Evolutionary conservation across 2,329 filamentous ascomycete species (phyloP), one percentile per base, ranked within the genome.

Genomic region (Pseudogymnoascus sp.): DNA sequence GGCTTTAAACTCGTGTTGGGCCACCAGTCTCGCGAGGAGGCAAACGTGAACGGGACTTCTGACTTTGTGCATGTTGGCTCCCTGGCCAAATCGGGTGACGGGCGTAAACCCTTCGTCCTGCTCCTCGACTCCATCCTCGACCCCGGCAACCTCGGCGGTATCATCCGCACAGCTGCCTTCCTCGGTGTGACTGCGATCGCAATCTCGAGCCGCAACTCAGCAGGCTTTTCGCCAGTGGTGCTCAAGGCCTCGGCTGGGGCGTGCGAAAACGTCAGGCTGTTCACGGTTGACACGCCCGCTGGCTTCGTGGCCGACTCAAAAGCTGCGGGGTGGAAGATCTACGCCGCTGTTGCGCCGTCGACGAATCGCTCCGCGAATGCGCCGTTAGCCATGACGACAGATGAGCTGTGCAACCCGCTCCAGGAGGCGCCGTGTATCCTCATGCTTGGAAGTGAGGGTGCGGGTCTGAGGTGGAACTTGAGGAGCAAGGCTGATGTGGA

Each of bases 211-310:
- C 84, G 85, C 65, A 88, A 86, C 70, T 90, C 89, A 14, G 90
- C 93, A 0, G 83, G 86, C 0, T 79, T 97, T 66, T 90, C 88
- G 6, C 83, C 92, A 0, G 84, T 93, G 7, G 87, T 90, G 0
- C 82, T 96, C 66, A 98, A 98, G 75, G 90, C 93, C 0, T 92
- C 93, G 0, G 88, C 92, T 0, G 95, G 95, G 6, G 93, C 93
- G 3, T 87, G 90, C 2, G 95, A 99, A 77, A 85, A 86, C 31
- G 79, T 97, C 61, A 84, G 85, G 0, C 77, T 97, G 1, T 86
- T 97, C 66, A 83, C 84, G 0, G 82, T 96, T 19, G 79, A 81
- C 31, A 84, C 88, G 31, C 83, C 92, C 0, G 78, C 81, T 0
- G 79, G 82, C 1, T 97, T 99, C 71, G 79, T 98, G 14, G 78